Base-by-base conservation (phyloP, 2,329 filamentous ascomycete species). In the Bisporella sp. region DNA sequence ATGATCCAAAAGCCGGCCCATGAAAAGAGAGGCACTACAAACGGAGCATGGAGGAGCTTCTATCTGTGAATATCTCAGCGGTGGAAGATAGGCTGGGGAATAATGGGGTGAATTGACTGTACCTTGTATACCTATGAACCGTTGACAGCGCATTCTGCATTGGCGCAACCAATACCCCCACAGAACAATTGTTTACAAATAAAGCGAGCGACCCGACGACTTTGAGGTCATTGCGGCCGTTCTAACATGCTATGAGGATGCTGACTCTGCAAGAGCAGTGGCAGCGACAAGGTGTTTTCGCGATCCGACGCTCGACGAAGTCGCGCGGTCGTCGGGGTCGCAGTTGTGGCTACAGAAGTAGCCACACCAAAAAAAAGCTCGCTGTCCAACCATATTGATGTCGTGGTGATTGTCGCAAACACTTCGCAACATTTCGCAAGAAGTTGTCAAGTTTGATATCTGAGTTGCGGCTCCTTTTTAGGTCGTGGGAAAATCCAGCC, bases 61-160 rank as follows among this genome's bases (percentile, higher is more conserved):
- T 21, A 21, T 21, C 21, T 21, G 21, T 21, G 21, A 21, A 21
- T 21, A 21, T 21, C 2, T 21, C 21, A 21, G 21, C 21, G 21
- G 21, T 21, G 21, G 21, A 21, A 21, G 21, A 21, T 21, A 21
- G 3, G 21, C 21, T 2, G 21, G 21, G 21, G 21, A 21, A 3
- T 21, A 45, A 48, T 46, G 45, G 43, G 40, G 45, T 46, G 48
- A 53, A 50, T 47, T 48, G 40, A 51, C 54, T 53, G 54, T 52
- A 37, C 43, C 40, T 44, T 21, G 44, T 49, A 50, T 56, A 47
- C 56, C 59, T 60, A 56, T 59, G 53, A 50, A 49, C 32, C 54
- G 42, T 44, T 59, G 61, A 61, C 60, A 63, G 54, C 61, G 42
- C 60, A 63, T 54, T 57, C 54, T 59, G 59, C 60, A 56, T 55